Conservation (phyloP, 2,329 filamentous ascomycete genomes). For the Monosporascus sp. region DNA sequence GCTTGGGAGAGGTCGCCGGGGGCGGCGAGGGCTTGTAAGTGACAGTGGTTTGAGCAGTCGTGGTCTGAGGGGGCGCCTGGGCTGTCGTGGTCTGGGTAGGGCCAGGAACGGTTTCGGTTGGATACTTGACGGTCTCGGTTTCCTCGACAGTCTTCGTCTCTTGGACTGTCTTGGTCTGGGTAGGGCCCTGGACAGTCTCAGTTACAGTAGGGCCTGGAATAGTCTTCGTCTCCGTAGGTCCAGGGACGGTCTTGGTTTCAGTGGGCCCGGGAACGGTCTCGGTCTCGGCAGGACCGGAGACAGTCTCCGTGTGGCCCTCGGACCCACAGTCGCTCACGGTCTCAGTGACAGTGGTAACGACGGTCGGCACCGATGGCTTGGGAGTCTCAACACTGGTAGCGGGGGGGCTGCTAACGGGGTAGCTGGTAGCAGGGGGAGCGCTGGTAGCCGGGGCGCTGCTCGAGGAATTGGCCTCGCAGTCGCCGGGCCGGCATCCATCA, state of each 20-base stretch:
- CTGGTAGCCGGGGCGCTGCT: neutral
- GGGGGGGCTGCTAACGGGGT: neutral
- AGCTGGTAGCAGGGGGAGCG: neutral
- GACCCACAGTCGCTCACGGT: neutral
- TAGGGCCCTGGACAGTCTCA: too few species aligned
- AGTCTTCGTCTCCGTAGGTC: neutral
- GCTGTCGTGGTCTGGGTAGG: neutral
- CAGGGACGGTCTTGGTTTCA: neutral
- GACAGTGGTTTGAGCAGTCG: neutral
- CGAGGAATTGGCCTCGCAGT: neutral
- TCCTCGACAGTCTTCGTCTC: too few species aligned
- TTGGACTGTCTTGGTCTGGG: too few species aligned
- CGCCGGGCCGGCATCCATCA: conserved; percentile 25
- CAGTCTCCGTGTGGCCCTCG: neutral
- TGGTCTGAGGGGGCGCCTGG: neutral
- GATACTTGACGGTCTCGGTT: neutral
- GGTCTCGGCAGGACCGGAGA: neutral
- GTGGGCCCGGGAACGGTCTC: neutral
- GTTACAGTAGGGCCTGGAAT: neutral
- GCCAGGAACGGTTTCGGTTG: neutral
- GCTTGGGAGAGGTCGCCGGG: conserved; percentile 3
- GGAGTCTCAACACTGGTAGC: neutral
- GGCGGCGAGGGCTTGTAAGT: neutral
- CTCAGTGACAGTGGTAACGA: neutral
- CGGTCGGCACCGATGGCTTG: neutral